Conservation (phyloP, 176 grass and related monocot species). For the Oropetium thomaeum region DNA sequence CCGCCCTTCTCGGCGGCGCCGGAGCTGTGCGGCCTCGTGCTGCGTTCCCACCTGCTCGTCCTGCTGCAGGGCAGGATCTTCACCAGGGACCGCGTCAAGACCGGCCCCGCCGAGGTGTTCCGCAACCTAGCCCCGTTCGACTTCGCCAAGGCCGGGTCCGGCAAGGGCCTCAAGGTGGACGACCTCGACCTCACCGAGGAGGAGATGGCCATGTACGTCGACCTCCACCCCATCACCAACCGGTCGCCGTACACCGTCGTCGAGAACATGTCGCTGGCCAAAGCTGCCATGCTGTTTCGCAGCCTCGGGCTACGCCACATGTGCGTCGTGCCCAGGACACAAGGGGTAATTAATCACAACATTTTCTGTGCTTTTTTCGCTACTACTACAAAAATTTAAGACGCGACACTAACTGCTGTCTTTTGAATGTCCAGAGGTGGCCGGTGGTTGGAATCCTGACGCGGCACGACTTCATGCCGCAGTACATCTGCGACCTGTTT, state of each 20-base stretch:
- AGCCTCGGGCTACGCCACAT: slow-evolving; percentile 63
- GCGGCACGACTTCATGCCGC: slow-evolving; percentile 64
- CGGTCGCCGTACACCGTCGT: slow-evolving; percentile 61
- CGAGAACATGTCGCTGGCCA: slow-evolving; percentile 68
- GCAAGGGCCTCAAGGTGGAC: slow-evolving; percentile 48
- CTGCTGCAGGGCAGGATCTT: slow-evolving; percentile 52
- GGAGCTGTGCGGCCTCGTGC: slow-evolving; percentile 64
- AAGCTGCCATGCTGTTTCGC: slow-evolving; percentile 63
- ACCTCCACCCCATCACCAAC: slow-evolving; percentile 67
- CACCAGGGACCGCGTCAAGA: slow-evolving; percentile 34
- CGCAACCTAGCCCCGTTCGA: slow-evolving; percentile 50
- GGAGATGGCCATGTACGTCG: slow-evolving; percentile 71
- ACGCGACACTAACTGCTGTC: background rate
- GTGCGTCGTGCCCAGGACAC: slow-evolving; percentile 64
- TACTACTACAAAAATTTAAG: background rate
- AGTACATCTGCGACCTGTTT: slow-evolving; percentile 52
- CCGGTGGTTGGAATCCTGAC: slow-evolving; percentile 64
- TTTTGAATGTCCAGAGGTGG: slow-evolving; percentile 35
- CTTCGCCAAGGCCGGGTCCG: slow-evolving; percentile 66
- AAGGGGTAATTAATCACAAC: slow-evolving; percentile 44
- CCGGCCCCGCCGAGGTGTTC: slow-evolving; percentile 40
- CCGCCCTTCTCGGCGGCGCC: slow-evolving; percentile 43
- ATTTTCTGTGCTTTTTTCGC: background rate
- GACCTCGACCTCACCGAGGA: slow-evolving; percentile 47
- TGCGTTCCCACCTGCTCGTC: slow-evolving; percentile 61